Conservation (phyloP, 371 early-diverging fungal species). For the Mucor piriformis region DNA sequence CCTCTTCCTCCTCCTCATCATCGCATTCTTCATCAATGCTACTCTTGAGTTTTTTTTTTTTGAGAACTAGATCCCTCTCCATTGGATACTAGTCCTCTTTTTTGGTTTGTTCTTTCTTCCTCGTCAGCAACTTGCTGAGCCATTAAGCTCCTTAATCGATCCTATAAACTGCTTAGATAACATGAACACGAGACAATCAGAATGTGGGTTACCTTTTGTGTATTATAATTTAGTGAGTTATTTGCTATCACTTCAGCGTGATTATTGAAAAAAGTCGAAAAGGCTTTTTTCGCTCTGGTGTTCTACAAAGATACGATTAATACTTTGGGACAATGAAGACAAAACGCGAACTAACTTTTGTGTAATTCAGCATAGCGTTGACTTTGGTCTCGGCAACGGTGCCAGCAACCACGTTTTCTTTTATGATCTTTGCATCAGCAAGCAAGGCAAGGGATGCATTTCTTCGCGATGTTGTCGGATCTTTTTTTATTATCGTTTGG, state of each 20-base stretch:
- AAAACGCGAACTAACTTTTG: background rate
- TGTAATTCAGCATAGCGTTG: background rate
- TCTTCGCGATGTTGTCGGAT: background rate
- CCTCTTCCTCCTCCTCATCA: slow-evolving; percentile 7
- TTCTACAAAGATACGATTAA: background rate
- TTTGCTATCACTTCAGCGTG: background rate
- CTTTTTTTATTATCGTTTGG: background rate
- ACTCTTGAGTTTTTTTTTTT: no score
- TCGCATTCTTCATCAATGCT: no score
- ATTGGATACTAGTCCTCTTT: no score
- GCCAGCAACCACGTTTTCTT: background rate
- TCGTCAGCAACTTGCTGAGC: no score
- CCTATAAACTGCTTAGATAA: slow-evolving; percentile 1
- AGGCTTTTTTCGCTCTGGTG: background rate
- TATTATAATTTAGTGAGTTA: background rate
- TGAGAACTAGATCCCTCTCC: no score
- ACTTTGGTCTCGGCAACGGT: background rate
- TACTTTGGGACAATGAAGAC: background rate
- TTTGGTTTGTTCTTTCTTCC: no score
- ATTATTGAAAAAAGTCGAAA: background rate
- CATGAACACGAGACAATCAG: background rate
- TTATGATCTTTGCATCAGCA: background rate
- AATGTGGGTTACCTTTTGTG: background rate
- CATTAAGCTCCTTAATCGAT: no score
- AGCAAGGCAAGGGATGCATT: background rate